A percentile compares a stretch with the other conserved stretches of the same genome.
phyloP scores from a whole-genome alignment of 257 asterid species.

The Ocimum tenuiflorum region DNA sequence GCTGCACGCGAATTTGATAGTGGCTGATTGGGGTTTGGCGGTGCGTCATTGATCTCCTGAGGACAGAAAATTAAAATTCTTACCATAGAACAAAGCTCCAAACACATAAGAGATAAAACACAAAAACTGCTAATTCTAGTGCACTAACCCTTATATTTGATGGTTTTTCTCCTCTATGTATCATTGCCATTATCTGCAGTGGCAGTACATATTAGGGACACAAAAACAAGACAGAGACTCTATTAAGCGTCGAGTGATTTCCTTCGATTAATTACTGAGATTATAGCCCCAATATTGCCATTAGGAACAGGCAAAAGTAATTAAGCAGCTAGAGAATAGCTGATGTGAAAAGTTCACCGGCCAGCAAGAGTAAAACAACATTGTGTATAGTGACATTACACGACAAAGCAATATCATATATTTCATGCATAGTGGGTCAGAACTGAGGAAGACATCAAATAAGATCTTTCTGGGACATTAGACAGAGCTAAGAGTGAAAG shows the following conservation, averaged over 20 bases:
- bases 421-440: not conserved
- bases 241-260: not conserved
- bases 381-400: not conserved
- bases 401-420: not conserved
- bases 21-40: slow-evolving; percentile 90
- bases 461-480: not conserved
- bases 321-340: not conserved
- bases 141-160: slow-evolving; percentile 73
- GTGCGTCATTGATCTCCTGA: slow-evolving; percentile 88
- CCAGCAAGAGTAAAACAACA: not conserved
- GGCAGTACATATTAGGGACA: slow-evolving; percentile 1
- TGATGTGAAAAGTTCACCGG: not conserved
- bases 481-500: not conserved
- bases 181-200: slow-evolving; percentile 82
- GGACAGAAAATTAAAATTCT: slow-evolving; percentile 9
- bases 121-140: slow-evolving; percentile 4
- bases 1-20: slow-evolving; percentile 61
- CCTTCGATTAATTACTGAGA: not conserved
- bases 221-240: not conserved
- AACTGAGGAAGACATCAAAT: not conserved
- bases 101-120: slow-evolving; percentile 1
- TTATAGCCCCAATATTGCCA: not conserved
- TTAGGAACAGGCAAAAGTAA: not conserved
- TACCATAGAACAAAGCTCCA: slow-evolving; percentile 2
- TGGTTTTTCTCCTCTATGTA: slow-evolving; percentile 92